Conservation (phyloP, 2,329 filamentous ascomycete species). For the Myrmaecium sp. region DNA sequence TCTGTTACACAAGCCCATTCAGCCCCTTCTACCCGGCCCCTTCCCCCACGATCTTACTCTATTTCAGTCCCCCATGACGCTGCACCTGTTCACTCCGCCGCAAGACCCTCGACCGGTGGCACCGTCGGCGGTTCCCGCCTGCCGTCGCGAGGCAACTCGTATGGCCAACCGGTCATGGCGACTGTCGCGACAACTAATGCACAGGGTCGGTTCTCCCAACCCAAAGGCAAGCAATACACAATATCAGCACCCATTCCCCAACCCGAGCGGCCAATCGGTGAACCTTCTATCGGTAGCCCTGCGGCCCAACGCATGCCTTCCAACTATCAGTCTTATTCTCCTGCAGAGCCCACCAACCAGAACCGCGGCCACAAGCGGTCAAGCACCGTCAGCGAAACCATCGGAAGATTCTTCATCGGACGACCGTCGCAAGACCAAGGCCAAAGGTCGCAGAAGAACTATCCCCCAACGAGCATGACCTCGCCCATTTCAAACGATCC, state of each 20-base stretch:
- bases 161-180: conserved; percentile 76
- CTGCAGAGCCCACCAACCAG: conserved; percentile 40
- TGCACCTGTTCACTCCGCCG: conserved; percentile 25
- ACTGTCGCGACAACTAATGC: conserved; percentile 77
- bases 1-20: conserved; percentile 11
- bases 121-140: conserved; percentile 50
- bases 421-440: conserved; percentile 34
- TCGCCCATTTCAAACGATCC: conserved; percentile 44
- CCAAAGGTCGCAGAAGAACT: conserved; percentile 51
- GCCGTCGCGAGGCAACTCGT: conserved; percentile 57
- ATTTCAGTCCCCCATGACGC: conserved; percentile 19
- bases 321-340: conserved; percentile 34
- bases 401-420: conserved; percentile 72
- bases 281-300: conserved; percentile 41
- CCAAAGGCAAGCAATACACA: conserved; percentile 48
- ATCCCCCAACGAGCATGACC: conserved; percentile 85
- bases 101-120: conserved; percentile 64
- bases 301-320: conserved; percentile 36
- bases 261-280: conserved; percentile 13
- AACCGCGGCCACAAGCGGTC: conserved; percentile 43
- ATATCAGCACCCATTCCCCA: conserved; percentile 52
- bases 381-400: conserved; percentile 48
- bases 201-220: conserved; percentile 77
- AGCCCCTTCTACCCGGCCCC: conserved; percentile 19
- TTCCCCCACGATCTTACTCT: conserved; percentile 36